Percentiles rank a stretch among this genome's conserved stretches.
Conservation (phyloP, 1,284 basidiomycete species). For the Lentinula novae-zelandiae region DNA sequence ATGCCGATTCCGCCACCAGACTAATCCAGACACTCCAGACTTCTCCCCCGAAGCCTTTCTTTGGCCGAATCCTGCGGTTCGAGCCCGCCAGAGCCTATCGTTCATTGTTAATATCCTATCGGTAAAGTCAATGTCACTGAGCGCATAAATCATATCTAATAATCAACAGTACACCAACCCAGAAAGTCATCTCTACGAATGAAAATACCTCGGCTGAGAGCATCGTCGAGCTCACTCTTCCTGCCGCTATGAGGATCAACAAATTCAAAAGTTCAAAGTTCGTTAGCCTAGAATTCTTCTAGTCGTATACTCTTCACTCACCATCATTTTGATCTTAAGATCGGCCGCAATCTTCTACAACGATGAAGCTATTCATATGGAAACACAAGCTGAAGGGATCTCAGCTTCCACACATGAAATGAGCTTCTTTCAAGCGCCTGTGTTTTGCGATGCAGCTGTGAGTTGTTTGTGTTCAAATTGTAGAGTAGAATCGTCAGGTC, state of each 20-base stretch:
- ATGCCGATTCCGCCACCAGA: conserved; percentile 50
- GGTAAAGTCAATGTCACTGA: conserved; percentile 36
- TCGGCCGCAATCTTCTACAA: conserved; percentile 51
- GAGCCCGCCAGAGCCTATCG: conserved; percentile 76
- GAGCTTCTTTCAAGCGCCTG: conserved; percentile 43
- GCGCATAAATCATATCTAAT: not conserved
- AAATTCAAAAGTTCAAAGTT: conserved; percentile 25
- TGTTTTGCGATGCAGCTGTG: conserved; percentile 58
- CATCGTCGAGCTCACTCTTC: conserved; percentile 39
- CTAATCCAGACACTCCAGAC: conserved; percentile 60
- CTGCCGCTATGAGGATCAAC: conserved; percentile 50
- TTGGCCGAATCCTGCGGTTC: conserved; percentile 68
- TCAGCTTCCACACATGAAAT: conserved; percentile 24
- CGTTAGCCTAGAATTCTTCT: not conserved
- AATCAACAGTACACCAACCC: conserved; percentile 10
- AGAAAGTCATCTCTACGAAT: conserved; percentile 23
- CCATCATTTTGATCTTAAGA: conserved; percentile 28
- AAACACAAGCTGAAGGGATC: conserved; percentile 19
- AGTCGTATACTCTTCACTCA: not conserved
- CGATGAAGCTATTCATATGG: conserved; percentile 40
- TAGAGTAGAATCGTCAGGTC: not conserved
- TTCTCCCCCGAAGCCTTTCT: conserved; percentile 52
- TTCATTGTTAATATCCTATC: conserved; percentile 69
- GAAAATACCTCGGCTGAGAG: conserved; percentile 20
- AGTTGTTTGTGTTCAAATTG: conserved; percentile 13